Base-by-base conservation (phyloP, 2,329 filamentous ascomycete species). In the Cercospora sp. region DNA sequence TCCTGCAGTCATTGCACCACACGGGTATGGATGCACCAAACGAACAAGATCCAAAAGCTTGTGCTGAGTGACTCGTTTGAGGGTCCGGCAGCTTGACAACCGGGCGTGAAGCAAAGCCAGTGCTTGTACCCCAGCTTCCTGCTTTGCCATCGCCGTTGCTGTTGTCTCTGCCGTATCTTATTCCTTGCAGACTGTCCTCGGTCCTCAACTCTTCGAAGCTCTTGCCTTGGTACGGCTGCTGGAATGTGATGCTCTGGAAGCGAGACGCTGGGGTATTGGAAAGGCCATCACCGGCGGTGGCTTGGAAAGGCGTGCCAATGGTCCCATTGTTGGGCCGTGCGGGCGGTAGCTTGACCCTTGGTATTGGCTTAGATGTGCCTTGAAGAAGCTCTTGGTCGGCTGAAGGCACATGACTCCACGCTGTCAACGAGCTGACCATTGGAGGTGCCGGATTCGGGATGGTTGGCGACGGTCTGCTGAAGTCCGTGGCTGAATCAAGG, bases 181-280 rank as follows among this genome's bases (percentile, higher is more conserved):
- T 89, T 60, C 94, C 94, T 79, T 94, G 91, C 68, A 90, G 87
- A 78, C 99, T 99, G 80, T 99, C 96, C 57, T 89, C 92, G 69
- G 97, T 64, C 70, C 83, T 80, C 73, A 85, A 68, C 72, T 85
- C 83, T 71, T 91, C 95, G 18, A 92, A 88, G 8, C 94, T 97
- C 84, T 91, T 98, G 78, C 95, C 96, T 79, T 89, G 90, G 82
- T 94, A 96, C 1, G 90, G 87, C 26, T 90, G 88, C 81, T 91
- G 90, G 78, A 94, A 93, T 23, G 90, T 83, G 66, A 95, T 88
- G 73, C 89, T 94, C 79, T 95, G 92, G 79, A 91, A 96, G 4
- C 90, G 85, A 75, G 91, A 83, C 63, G 83, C 85, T 75, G 90
- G 81, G 65, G 80, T 84, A 5, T 75, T 85, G 51, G 85, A 87